Conservation (phyloP, 2,329 filamentous ascomycete genomes). For the Cladophialophora exuberans region DNA sequence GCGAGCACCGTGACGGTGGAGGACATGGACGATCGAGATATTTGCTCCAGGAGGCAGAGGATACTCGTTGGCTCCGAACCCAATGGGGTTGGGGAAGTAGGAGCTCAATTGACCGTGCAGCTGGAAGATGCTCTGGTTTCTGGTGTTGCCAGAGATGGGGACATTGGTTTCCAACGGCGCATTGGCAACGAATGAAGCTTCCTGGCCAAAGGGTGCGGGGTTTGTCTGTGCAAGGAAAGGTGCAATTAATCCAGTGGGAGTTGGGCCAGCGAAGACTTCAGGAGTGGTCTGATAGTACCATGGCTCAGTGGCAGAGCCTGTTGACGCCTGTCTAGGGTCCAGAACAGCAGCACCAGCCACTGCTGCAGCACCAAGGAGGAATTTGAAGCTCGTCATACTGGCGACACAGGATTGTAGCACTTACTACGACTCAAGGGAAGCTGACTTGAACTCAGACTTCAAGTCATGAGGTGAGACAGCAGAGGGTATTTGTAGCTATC, state of each 20-base stretch:
- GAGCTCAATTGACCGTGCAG: conserved; percentile 71
- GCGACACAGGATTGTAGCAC: background rate
- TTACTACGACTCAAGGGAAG: no score
- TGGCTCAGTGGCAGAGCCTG: conserved; percentile 21
- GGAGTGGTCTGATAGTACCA: conserved; percentile 31
- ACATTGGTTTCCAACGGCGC: conserved; percentile 71
- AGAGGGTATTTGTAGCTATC: background rate
- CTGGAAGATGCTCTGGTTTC: conserved; percentile 69
- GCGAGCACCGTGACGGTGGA: conserved; percentile 72
- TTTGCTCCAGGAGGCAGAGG: conserved; percentile 64
- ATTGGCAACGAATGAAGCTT: conserved; percentile 68
- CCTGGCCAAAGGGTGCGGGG: conserved; percentile 62
- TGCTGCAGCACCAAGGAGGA: conserved; percentile 1
- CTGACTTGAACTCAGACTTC: no score
- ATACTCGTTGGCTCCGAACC: conserved; percentile 75
- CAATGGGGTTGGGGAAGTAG: conserved; percentile 67
- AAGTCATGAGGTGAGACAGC: background rate
- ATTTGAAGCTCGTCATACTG: background rate
- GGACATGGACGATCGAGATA: conserved; percentile 72
- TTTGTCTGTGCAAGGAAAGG: conserved; percentile 74
- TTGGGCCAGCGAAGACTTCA: conserved; percentile 29
- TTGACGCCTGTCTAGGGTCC: conserved; percentile 4
- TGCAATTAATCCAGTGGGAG: conserved; percentile 62
- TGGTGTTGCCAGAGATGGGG: conserved; percentile 63
- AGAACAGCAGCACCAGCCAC: conserved; percentile 22